Base-by-base conservation (phyloP, 2,329 filamentous ascomycete genomes). In the Drechmeria coniospora region DNA sequence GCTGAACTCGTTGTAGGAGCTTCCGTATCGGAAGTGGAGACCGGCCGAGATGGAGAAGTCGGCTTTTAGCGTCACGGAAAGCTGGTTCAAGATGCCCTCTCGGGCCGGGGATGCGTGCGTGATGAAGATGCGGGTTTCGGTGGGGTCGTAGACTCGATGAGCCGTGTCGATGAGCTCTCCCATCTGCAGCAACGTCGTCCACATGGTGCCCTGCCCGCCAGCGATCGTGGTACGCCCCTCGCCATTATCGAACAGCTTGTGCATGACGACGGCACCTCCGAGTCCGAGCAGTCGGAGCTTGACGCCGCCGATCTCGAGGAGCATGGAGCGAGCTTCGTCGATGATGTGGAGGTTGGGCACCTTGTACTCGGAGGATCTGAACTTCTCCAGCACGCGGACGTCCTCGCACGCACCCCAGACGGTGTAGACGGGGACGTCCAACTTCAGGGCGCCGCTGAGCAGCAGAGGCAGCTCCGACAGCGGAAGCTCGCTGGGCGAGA, bases 331-430 rank as follows among this genome's bases (percentile, higher is more conserved):
- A 29, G 90, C 86, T 63, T 98, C 90, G 41, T 98, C 90, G 44
- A 98, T 94, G 49, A 98, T 93, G 63, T 94, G 84, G 40, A 98
- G 72, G 52, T 98, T 98, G 45, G 78, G 76, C 22, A 98, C 80
- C 62, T 94, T 95, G 63, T 98, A 98, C 59, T 98, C 90, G 40
- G 82, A 82, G 9, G 90, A 94, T 37, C 90, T 74, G 57, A 98
- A 92, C 62, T 93, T 94, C 57, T 98, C 90, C 46, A 98, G 58
- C 16, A 98, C 90, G 32, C 90, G 78, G 13, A 98, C 90, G 65
- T 98, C 90, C 57, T 98, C 90, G 49, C 90, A 98, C 26, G 90
- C 90, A 50, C 90, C 90, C 90, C 90, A 98, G 21, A 98, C 90
- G 22, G 90, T 98, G 60, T 94, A 95, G 31, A 98, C 90, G 1